Evolutionary conservation across 192 early-diverging fungal genomes (phyloP), one percentile per base, ranked within the genome.

Genomic region (Entomortierella beljakovae): DNA sequence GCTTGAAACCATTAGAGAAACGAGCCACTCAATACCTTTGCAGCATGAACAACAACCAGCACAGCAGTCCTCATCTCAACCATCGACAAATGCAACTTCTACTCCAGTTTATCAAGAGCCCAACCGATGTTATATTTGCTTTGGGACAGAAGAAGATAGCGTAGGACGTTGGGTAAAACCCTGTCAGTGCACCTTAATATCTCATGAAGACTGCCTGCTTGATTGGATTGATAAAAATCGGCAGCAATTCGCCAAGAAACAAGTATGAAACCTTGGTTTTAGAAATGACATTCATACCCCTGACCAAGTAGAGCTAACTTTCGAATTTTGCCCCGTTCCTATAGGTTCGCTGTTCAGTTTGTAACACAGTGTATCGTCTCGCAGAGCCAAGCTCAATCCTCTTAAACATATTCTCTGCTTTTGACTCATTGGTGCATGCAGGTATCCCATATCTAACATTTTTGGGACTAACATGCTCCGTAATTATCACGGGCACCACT

Each of bases 161-260:
- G 82, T 70, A 8, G 86, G 86, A 37, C 83, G 86, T 38, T 94
- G 92, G 91, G 82, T 90, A 43, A 87, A 85, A 38, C 90, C 92
- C 8, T 94, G 92, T 43, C 87, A 81, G 54, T 94, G 92, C 56
- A 91, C 92, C 43, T 82, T 94, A 23, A 86, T 92, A n/a, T 88
- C 89, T 61, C 92, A 94, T 63, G 91, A 94, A 64, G 87, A 90
- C 72, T 94, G 92, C 68, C 80, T 94, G 46, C 80, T 94, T 18
- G 84, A 90, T 58, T 94, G 92, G 92, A 89, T 94, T 32, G 68
- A 84, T 34, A 91, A 92, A 73, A 92, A 88, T 43, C 88, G 92
- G 16, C 82, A 82, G n/a, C 70, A 76, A 31, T 79, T 81, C 43
- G 80, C 83, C 40, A 65, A 69, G 42, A 85, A 83, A 22, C 83